A percentile compares a stretch with the other conserved stretches of the same genome.
Evolutionary conservation across 345 rosid genomes (phyloP).

Genomic region (Moricandia moricandioides): DNA sequence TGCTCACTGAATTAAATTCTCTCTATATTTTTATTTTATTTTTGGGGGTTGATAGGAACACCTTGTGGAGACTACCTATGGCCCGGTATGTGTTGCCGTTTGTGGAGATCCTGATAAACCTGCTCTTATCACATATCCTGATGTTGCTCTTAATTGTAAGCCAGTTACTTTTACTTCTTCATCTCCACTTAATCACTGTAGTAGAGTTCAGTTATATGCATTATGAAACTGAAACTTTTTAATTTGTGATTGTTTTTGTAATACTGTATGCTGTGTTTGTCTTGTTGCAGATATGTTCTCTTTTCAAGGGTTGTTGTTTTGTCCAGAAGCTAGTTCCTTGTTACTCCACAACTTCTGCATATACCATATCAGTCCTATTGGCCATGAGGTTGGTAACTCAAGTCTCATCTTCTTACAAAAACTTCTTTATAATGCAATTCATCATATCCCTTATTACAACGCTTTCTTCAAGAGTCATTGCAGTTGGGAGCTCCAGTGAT

Average conservation of each 20-base stretch:
- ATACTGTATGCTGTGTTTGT: background rate
- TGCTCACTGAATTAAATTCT: conserved; percentile 20
- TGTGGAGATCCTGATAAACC: conserved; percentile 95
- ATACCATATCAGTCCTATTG: conserved; percentile 95
- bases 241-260: background rate
- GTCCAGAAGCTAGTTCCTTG: conserved; percentile 87
- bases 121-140: conserved; percentile 91
- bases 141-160: conserved; percentile 85
- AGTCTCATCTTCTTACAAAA: background rate
- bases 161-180: background rate
- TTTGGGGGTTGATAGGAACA: conserved; percentile 46
- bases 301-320: conserved; percentile 85
- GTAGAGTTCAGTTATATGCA: no score
- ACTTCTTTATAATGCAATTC: conserved; percentile 28
- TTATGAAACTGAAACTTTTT: background rate
- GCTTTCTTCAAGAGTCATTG: conserved; percentile 71
- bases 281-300: conserved; percentile 71
- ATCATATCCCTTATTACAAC: conserved; percentile 48
- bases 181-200: no score
- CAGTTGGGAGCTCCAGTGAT: conserved; percentile 87
- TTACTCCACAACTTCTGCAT: conserved; percentile 93
- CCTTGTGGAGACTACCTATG: conserved; percentile 59
- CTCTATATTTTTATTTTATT: background rate
- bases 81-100: conserved; percentile 74
- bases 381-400: conserved; percentile 84